These are phyloP conservation scores for Suhomyces pyralidae DNA, from an alignment of 805 yeast genomes.

Conservation along the genomic window DNA sequence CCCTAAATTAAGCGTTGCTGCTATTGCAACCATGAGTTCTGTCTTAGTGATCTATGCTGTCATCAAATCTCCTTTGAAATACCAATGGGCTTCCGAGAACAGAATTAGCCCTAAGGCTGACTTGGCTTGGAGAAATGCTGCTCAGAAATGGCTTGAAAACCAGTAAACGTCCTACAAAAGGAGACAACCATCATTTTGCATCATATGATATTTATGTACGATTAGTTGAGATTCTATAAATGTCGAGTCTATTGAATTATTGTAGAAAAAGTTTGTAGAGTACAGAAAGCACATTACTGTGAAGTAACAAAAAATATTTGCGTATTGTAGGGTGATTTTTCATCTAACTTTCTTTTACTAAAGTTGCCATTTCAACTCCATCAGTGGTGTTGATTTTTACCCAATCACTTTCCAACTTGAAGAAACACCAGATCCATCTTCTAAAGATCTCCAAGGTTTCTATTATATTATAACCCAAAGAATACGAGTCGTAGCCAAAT, in stretches of 20 bases:
- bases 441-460: slow-evolving; percentile 76
- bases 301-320: too few relatives aligned
- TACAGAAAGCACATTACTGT: too few relatives aligned
- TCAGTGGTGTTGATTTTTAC: slow-evolving; percentile 22
- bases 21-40: slow-evolving; percentile 42
- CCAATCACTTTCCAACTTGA: slow-evolving; percentile 80
- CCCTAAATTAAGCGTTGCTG: slow-evolving; percentile 39
- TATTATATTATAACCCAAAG: slow-evolving; percentile 60
- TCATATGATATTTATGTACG: background rate
- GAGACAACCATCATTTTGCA: slow-evolving; percentile 6
- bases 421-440: slow-evolving; percentile 86
- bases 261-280: background rate
- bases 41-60: slow-evolving; percentile 34
- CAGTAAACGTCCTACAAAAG: background rate
- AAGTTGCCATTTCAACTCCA: background rate
- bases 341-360: background rate
- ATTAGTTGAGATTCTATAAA: slow-evolving; percentile 3
- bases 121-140: slow-evolving; percentile 46
- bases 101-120: slow-evolving; percentile 47
- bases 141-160: slow-evolving; percentile 42
- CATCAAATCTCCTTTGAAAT: slow-evolving; percentile 43
- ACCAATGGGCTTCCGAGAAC: slow-evolving; percentile 39
- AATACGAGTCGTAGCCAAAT: slow-evolving; percentile 39
- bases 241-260: background rate
- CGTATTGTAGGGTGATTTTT: too few relatives aligned